These are phyloP conservation scores for Paramarasmius palmivorus DNA, from an alignment of 1,284 basidiomycete genomes.

Conservation along the genomic window DNA sequence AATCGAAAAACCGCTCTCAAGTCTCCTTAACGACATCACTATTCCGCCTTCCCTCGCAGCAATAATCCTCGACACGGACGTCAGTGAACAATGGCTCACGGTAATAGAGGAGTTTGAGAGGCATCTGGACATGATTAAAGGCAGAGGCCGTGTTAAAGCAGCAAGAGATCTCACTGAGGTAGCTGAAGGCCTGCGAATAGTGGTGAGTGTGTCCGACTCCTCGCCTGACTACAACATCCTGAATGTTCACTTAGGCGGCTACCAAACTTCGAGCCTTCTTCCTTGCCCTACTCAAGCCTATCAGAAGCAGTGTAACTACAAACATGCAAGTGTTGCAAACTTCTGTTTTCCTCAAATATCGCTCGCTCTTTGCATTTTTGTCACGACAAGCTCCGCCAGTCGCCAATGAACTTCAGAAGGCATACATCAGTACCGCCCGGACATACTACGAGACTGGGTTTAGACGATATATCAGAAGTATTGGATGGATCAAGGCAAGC, in stretches of 20 bases:
- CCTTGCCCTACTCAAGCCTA: constrained; percentile 78
- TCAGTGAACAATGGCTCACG: constrained; percentile 82
- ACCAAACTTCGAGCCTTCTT: constrained; percentile 91
- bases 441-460: constrained; percentile 97
- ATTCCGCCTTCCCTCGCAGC: constrained; percentile 82
- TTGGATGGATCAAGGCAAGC: constrained; percentile 74
- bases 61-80: constrained; percentile 81
- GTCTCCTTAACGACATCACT: constrained; percentile 77
- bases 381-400: constrained; percentile 80
- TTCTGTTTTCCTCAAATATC: constrained; percentile 84
- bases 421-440: constrained; percentile 83
- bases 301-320: constrained; percentile 82
- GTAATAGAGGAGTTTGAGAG: constrained; percentile 81
- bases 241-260: constrained; percentile 58
- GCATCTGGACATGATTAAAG: constrained; percentile 67
- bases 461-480: constrained; percentile 82
- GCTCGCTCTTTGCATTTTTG: constrained; percentile 84
- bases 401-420: constrained; percentile 87
- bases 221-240: neutral
- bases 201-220: constrained; percentile 48
- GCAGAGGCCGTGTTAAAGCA: constrained; percentile 80
- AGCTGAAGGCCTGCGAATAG: constrained; percentile 82
- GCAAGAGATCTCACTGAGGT: constrained; percentile 82
- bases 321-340: constrained; percentile 95
- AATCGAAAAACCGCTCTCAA: constrained; percentile 86